A percentile compares a stretch with the other conserved stretches of the same genome.
Conservation (phyloP, 2,329 filamentous ascomycete species). For the Claviceps monticola region DNA sequence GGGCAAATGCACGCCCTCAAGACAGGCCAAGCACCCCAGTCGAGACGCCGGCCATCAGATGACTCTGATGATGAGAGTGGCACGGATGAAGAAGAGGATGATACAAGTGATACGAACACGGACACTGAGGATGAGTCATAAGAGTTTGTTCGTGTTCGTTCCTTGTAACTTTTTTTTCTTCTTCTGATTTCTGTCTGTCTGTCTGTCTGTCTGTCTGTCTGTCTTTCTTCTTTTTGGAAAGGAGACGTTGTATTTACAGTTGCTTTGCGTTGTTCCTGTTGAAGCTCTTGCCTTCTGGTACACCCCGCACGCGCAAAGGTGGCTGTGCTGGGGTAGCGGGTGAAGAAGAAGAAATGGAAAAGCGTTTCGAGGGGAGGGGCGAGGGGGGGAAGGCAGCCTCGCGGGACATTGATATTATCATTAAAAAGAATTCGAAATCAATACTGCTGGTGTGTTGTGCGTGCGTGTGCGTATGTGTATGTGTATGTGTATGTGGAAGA, state of each 20-base stretch:
- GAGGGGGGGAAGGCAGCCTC: too few species aligned
- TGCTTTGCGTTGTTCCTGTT: background rate
- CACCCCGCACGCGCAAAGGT: too few species aligned
- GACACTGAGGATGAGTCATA: constrained; percentile 50
- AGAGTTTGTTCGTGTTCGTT: background rate
- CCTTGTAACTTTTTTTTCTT: background rate
- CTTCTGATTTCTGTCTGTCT: background rate
- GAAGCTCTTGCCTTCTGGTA: background rate
- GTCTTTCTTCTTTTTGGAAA: background rate
- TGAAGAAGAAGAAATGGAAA: too few species aligned
- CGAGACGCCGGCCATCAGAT: constrained; percentile 39
- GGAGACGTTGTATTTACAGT: background rate
- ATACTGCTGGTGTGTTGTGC: too few species aligned
- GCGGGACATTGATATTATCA: too few species aligned
- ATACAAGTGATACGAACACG: constrained; percentile 55
- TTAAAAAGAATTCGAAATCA: too few species aligned
- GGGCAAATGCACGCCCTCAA: constrained; percentile 85
- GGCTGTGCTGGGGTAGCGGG: too few species aligned
- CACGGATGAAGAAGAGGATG: constrained; percentile 51
- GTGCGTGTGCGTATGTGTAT: too few species aligned
- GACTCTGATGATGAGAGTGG: constrained; percentile 72
- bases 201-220: background rate
- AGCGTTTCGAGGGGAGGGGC: too few species aligned
- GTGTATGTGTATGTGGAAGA: too few species aligned
- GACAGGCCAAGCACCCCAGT: constrained; percentile 48